Evolutionary conservation across 805 yeast genomes (phyloP), one percentile per base, ranked within the genome.

Genomic region (Starmerella bombi): DNA sequence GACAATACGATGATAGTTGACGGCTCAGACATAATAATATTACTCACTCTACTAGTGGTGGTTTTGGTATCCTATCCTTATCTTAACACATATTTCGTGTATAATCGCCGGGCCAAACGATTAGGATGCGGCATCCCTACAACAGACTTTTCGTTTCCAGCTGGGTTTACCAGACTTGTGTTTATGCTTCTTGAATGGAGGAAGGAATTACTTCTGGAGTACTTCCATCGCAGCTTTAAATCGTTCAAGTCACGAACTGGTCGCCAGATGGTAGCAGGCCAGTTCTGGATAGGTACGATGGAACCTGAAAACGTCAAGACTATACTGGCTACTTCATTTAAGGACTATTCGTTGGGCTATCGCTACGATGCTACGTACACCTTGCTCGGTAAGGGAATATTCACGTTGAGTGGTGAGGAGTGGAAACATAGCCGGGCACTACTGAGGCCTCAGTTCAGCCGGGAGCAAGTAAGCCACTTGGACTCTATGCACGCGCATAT

Each of bases 341-440:
- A 50, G 32, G 58, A 56, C 40, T 56, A 44, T 45, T 42, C 48
- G 12, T 50, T 56, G 1, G 60, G 60, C 15, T 35, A 43, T 37
- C 52, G 60, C 25, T 45, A 49, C 42, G 46, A 44, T 8, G 43
- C 44, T 3, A 45, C 51, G 38, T 39, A 32, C 29, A 45, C 50
- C 2, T 35, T 55, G 21, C 45, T 56, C 14, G 59, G 59, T 16
- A 48, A 52, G 18, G 60, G 59, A 6, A 53, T 56, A 19, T 56
- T 56, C 42, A 53, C 59, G 4, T 48, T 51, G 12, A 45, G 50
- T 16, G 60, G 59, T 20, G 51, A 51, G n/a, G 55, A 50, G 16
- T 56, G 60, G 60, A 50, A 50, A 38, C 59, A 56, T 45, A 50
- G 56, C 22, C 50, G 60, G 18, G 46, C 58, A 7, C 23, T 56